These are phyloP conservation scores for Komagataella ulmi DNA, from an alignment of 805 yeast genomes.

Conservation along the genomic window DNA sequence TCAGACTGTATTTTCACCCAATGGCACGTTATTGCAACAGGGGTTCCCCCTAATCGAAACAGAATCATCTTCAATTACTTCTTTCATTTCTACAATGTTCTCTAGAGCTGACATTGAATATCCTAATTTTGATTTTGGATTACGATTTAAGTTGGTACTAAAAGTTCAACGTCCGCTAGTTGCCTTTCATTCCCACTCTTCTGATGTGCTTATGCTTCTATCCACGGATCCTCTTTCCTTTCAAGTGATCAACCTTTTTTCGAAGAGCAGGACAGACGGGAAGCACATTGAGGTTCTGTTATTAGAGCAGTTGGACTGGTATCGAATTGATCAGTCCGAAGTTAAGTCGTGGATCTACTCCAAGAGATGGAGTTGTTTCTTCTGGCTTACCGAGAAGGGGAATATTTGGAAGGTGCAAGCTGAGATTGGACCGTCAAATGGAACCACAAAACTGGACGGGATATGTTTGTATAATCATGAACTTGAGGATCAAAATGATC, in stretches of 20 bases:
- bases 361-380: conserved; percentile 12
- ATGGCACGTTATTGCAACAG: conserved; percentile 18
- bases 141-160: conserved; percentile 19
- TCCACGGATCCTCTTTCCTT: conserved; percentile 21
- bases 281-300: conserved; percentile 15
- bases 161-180: conserved; percentile 18
- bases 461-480: neutral
- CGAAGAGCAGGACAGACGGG: conserved; percentile 8
- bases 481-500: neutral
- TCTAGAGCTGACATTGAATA: conserved; percentile 9
- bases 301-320: conserved; percentile 20
- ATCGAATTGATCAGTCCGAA: conserved; percentile 7
- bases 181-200: conserved; percentile 14
- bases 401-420: conserved; percentile 15
- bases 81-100: conserved; percentile 14
- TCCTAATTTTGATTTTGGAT: conserved; percentile 18
- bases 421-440: neutral
- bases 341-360: conserved; percentile 9
- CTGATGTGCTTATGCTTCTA: conserved; percentile 12
- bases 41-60: conserved; percentile 13
- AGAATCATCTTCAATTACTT: conserved; percentile 8
- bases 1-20: conserved; percentile 14
- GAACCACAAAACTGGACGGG: neutral
- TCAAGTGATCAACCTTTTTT: conserved; percentile 14
- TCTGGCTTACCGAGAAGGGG: conserved; percentile 17